Evolutionary conservation across 2,329 filamentous ascomycete species (phyloP).

Genomic region (Acrodontium crateriforme): DNA sequence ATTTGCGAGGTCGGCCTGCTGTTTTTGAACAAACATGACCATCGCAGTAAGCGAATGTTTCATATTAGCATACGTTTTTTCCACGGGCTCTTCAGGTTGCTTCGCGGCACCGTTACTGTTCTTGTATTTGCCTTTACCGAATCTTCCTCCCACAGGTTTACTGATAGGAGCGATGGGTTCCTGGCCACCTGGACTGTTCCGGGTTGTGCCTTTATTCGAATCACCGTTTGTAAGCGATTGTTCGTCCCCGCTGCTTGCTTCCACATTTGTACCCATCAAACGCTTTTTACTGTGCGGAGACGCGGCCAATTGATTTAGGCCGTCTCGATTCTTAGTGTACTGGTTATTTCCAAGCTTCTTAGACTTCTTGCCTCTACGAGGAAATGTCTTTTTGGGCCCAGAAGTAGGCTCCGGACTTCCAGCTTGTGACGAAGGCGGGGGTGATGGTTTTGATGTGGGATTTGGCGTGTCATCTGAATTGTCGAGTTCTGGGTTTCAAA

Average conservation of each 20-base stretch:
- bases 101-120: slow-evolving; percentile 22
- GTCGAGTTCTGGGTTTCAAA: slow-evolving; percentile 32
- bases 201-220: slow-evolving; percentile 5
- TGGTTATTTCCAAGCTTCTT: slow-evolving; percentile 64
- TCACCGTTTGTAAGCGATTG: slow-evolving; percentile 5
- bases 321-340: slow-evolving; percentile 57
- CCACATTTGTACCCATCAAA: not conserved
- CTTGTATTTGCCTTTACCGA: slow-evolving; percentile 12
- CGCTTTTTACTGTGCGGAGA: slow-evolving; percentile 27
- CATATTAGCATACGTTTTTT: slow-evolving; percentile 36
- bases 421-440: slow-evolving; percentile 30
- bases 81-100: slow-evolving; percentile 54
- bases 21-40: slow-evolving; percentile 77
- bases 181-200: slow-evolving; percentile 5
- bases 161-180: not conserved
- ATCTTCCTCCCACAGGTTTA: slow-evolving; percentile 2
- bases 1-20: slow-evolving; percentile 72
- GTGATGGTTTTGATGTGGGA: slow-evolving; percentile 23
- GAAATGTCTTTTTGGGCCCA: slow-evolving; percentile 27
- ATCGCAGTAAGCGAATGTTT: slow-evolving; percentile 63
- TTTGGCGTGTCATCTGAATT: slow-evolving; percentile 52
- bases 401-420: slow-evolving; percentile 19
- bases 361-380: slow-evolving; percentile 39
- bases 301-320: slow-evolving; percentile 35
- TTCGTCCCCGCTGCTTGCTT: slow-evolving; percentile 13